These are phyloP conservation scores for Westerdykella aurantiaca DNA, from an alignment of 2,329 filamentous ascomycete genomes.

Conservation along the genomic window DNA sequence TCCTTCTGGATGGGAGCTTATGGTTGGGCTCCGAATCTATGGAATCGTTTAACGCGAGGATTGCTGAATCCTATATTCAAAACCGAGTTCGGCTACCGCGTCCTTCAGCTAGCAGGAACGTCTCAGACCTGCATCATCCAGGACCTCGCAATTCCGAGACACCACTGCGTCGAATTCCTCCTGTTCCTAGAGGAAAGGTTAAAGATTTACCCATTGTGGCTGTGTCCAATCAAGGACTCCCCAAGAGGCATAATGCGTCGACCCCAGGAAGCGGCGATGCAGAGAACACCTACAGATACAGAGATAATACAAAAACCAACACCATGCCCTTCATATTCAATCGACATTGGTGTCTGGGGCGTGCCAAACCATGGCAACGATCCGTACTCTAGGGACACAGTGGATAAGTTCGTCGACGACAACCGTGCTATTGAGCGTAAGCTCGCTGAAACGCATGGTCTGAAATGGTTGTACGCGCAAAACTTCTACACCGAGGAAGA, in stretches of 20 bases:
- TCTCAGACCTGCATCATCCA: constrained; percentile 53
- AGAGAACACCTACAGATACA: not conserved
- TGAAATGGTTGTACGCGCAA: not conserved
- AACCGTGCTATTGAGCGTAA: not conserved
- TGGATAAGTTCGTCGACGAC: not conserved
- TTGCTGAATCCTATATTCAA: constrained; percentile 26
- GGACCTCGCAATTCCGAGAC: constrained; percentile 55
- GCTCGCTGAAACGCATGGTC: not conserved
- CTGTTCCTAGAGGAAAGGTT: constrained; percentile 45
- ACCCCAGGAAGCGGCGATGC: not conserved
- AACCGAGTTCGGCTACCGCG: constrained; percentile 60
- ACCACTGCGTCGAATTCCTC: constrained; percentile 47
- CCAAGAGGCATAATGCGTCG: not conserved
- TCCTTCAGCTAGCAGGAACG: constrained; percentile 51
- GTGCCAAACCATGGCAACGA: not conserved
- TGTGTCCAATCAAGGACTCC: constrained; percentile 43
- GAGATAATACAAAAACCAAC: not conserved
- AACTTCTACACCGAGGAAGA: not conserved
- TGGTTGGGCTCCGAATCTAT: constrained; percentile 32
- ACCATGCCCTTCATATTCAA: too few species aligned
- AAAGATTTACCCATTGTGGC: constrained; percentile 53
- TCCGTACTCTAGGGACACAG: not conserved
- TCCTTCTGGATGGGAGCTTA: constrained; percentile 59
- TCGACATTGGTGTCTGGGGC: not conserved
- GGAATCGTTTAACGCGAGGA: constrained; percentile 53